Evolutionary conservation across 306 rosid species (phyloP), one percentile per base, ranked within the genome.

Genomic region (Corylus avellana): DNA sequence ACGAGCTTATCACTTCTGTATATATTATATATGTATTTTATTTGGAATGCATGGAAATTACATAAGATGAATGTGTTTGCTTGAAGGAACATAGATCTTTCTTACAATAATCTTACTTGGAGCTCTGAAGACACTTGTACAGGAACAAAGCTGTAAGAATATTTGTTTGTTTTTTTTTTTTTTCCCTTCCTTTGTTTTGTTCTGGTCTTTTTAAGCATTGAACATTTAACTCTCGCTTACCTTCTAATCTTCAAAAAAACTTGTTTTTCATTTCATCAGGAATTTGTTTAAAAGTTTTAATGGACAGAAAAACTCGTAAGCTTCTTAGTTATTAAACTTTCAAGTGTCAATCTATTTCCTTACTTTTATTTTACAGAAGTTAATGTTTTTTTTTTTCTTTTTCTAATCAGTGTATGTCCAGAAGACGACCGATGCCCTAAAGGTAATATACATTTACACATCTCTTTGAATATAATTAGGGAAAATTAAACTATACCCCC

Each of bases 101-200:
- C 85, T 7, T 77, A 82, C 73, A 82, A 82, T 44, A 77, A 82
- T 6, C 64, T 82, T 29, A 77, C 71, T 1, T 3, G 4, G n/a
- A 82, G 3, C 35, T 20, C 70, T 17, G 18, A 5, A 11, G 9
- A 42, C 12, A 1, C 29, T 12, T 81, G 81, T 54, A 0, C 5
- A 39, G 16, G 39, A 13, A 74, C 53, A 17, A 25, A 13, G n/a
- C 35, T 76, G 81, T 81, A 72, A 61, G 81, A 46, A 63, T 1
- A 32, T 25, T 70, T 44, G 25, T 22, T 22, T 4, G 6, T 4
- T 22, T 22, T 22, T 22, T 22, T 22, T 39, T 39, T 4, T 39
- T 4, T 35, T 8, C 32, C 35, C 35, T 35, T 63, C 3, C 6
- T 54, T 11, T 2, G 10, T 6, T 7, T 46, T 37, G 20, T 12